Percentiles rank a stretch among this genome's conserved stretches.
Evolutionary conservation across 257 asterid genomes (phyloP).

Genomic region (Solanum virginianum): DNA sequence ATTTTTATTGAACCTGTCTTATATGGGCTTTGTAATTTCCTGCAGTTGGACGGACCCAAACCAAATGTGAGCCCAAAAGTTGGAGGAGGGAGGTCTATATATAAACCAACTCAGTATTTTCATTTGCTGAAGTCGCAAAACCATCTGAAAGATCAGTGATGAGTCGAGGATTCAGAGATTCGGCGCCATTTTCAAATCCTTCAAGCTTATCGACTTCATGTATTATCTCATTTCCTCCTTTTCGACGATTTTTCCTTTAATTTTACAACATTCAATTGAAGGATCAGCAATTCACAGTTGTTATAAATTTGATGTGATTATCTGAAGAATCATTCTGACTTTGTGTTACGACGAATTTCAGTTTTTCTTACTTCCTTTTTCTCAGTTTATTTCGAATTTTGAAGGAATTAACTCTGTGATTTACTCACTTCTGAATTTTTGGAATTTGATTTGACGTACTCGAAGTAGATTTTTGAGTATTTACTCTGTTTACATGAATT

Average conservation of each 20-base stretch:
- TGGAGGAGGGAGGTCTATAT: not conserved
- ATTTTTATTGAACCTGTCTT: too few relatives aligned
- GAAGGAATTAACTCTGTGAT: not conserved
- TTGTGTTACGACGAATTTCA: not conserved
- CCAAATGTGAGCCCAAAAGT: not conserved
- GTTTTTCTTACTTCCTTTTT: not conserved
- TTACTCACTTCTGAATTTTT: not conserved
- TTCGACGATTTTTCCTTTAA: not conserved
- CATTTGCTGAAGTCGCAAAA: not conserved
- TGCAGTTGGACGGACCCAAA: not conserved
- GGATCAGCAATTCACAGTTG: not conserved
- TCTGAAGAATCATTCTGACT: not conserved
- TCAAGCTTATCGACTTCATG: constrained; percentile 27
- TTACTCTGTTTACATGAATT: not conserved
- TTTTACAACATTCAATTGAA: not conserved
- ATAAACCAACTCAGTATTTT: not conserved
- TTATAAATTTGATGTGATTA: not conserved
- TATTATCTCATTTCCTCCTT: not conserved
- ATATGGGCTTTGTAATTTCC: too few relatives aligned
- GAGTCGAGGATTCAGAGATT: constrained; percentile 20
- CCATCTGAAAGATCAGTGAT: constrained; percentile 10
- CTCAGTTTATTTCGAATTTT: not conserved
- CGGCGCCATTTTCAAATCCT: constrained; percentile 16
- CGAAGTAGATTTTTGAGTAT: not conserved
- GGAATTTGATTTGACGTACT: not conserved